phyloP scores from a whole-genome alignment of 257 asterid species.

The Solanum rostratum region DNA sequence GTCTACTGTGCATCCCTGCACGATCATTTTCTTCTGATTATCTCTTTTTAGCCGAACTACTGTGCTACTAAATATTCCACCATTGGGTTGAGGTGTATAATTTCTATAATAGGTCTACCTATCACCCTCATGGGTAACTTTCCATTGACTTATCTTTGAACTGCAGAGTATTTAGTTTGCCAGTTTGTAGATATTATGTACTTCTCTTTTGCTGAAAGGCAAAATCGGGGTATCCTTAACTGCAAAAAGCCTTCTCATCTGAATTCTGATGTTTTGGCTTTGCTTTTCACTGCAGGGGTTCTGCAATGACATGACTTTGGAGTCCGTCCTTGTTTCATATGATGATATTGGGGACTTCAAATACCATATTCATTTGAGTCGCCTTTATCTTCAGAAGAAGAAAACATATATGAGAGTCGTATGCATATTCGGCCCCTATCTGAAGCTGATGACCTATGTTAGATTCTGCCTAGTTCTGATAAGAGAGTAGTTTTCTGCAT shows the following conservation, averaged over 20 bases:
- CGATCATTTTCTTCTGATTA: not conserved
- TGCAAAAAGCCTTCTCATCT: not conserved
- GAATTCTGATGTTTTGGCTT: not conserved
- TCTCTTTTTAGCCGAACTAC: not conserved
- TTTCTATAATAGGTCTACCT: not conserved
- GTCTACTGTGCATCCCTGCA: not conserved
- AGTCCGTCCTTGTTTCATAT: constrained; percentile 63
- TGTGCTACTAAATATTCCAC: not conserved
- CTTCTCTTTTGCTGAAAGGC: not conserved
- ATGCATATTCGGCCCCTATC: constrained; percentile 46
- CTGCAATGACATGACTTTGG: constrained; percentile 57
- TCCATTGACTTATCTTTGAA: not conserved
- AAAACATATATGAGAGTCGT: constrained; percentile 38
- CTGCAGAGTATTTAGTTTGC: not conserved
- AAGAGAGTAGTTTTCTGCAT: constrained; percentile 30
- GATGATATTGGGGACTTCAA: constrained; percentile 87
- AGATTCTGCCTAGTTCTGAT: constrained; percentile 15
- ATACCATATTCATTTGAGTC: constrained; percentile 33
- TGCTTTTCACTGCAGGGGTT: constrained; percentile 50
- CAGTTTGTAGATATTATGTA: not conserved
- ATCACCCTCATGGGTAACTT: not conserved
- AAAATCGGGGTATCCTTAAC: not conserved
- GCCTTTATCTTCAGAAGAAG: constrained; percentile 64
- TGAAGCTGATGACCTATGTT: constrained; percentile 23
- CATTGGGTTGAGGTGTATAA: not conserved